These are phyloP conservation scores for Collybia sp. DNA, from an alignment of 768 basidiomycete genomes.

Conservation along the genomic window DNA sequence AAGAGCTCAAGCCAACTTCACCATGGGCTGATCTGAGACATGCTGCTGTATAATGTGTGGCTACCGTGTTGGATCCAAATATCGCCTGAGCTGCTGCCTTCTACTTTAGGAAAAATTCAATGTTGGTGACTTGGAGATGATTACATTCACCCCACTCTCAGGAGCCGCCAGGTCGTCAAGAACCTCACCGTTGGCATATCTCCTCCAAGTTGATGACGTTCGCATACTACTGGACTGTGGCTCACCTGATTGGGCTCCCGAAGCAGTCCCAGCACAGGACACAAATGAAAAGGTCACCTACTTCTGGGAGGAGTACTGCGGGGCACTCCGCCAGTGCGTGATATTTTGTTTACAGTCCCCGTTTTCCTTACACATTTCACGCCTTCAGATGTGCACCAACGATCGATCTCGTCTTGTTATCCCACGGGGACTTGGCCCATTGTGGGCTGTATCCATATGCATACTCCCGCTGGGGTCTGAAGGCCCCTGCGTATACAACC, in stretches of 20 bases:
- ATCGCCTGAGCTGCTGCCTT: no score
- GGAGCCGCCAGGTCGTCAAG: conserved; percentile 70
- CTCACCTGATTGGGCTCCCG: conserved; percentile 80
- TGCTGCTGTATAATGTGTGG: no score
- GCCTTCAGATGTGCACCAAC: conserved; percentile 63
- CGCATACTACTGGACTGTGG: conserved; percentile 94
- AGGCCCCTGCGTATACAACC: conserved; percentile 89
- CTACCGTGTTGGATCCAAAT: no score
- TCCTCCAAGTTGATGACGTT: conserved; percentile 93
- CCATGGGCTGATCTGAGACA: no score
- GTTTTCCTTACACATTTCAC: background rate
- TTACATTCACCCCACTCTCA: conserved; percentile 90
- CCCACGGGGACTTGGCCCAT: conserved; percentile 88
- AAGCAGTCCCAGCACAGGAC: conserved; percentile 33
- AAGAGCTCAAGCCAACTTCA: no score
- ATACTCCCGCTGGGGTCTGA: conserved; percentile 79
- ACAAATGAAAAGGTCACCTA: conserved; percentile 24
- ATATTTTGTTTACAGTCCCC: background rate
- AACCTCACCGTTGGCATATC: conserved; percentile 69
- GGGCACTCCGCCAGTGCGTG: conserved; percentile 62
- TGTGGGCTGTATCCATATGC: conserved; percentile 94
- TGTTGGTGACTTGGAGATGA: conserved; percentile 46
- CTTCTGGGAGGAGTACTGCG: conserved; percentile 63
- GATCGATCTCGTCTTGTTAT: conserved; percentile 87
- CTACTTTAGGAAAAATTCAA: background rate